Conservation (phyloP, 148 eudicot species). For the Talinum fruticosum region DNA sequence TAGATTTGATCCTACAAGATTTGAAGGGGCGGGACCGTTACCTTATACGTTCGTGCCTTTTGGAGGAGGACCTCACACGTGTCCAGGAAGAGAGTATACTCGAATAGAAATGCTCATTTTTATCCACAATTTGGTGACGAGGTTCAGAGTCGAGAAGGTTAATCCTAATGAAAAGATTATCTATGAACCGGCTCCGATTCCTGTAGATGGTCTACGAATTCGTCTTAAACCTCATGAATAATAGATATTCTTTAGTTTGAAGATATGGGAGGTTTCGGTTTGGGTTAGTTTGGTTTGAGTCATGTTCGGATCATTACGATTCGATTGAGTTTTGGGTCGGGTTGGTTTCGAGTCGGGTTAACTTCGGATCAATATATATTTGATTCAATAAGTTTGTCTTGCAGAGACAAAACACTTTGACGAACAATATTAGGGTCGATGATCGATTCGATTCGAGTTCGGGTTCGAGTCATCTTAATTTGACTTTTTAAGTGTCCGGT, state of each 20-base stretch:
- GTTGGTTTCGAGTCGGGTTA: too few relatives aligned
- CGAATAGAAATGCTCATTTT: not conserved
- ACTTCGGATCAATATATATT: too few relatives aligned
- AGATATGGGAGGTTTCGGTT: too few relatives aligned
- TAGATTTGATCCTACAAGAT: not conserved
- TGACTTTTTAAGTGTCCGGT: too few relatives aligned
- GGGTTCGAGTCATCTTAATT: too few relatives aligned
- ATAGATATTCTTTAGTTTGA: not conserved
- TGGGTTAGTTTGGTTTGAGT: too few relatives aligned
- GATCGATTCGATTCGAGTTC: too few relatives aligned
- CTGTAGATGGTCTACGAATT: not conserved
- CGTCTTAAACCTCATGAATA: not conserved
- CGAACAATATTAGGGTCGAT: too few relatives aligned
- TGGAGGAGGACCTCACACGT: not conserved
- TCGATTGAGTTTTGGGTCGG: too few relatives aligned
- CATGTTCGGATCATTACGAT: too few relatives aligned
- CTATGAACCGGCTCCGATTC: not conserved
- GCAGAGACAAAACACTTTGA: too few relatives aligned
- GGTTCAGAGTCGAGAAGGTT: not conserved
- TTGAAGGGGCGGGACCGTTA: not conserved
- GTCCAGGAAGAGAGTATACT: not conserved
- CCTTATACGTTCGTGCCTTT: not conserved
- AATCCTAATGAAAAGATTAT: not conserved
- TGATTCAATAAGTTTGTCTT: too few relatives aligned
- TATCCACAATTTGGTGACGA: not conserved